These are phyloP conservation scores for Neurospora sp. DNA, from an alignment of 2,329 filamentous ascomycete species.

Conservation along the genomic window DNA sequence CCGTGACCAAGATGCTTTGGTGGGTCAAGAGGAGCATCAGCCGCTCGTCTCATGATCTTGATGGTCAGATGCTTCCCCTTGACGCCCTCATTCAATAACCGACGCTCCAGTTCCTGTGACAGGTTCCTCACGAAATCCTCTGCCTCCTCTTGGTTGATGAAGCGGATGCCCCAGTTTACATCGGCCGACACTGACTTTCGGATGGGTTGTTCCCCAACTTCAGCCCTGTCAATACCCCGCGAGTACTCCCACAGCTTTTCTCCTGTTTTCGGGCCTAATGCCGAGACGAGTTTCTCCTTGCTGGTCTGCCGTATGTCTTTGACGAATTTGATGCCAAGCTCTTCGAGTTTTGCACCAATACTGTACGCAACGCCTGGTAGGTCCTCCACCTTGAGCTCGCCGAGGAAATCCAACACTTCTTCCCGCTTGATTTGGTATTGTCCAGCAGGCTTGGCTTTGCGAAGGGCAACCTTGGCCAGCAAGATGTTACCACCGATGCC, in stretches of 20 bases:
- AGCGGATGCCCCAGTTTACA: conserved; percentile 96
- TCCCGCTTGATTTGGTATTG: conserved; percentile 83
- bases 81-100: conserved; percentile 73
- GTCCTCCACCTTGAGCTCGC: conserved; percentile 65
- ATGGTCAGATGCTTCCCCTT: conserved; percentile 83
- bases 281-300: conserved; percentile 63
- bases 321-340: conserved; percentile 72
- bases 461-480: conserved; percentile 79
- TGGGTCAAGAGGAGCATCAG: conserved; percentile 82
- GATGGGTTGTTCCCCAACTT: conserved; percentile 76
- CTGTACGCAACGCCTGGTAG: conserved; percentile 90
- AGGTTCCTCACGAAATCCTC: conserved; percentile 85
- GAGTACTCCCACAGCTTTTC: conserved; percentile 86
- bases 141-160: conserved; percentile 82
- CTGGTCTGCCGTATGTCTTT: conserved; percentile 71
- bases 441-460: conserved; percentile 88
- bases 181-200: conserved; percentile 95
- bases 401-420: conserved; percentile 66
- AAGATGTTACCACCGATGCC: conserved; percentile 88
- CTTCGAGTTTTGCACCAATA: conserved; percentile 78
- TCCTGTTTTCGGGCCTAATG: conserved; percentile 84
- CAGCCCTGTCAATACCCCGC: conserved; percentile 73
- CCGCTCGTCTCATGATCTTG: conserved; percentile 84
- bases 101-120: conserved; percentile 72
- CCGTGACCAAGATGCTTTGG: conserved; percentile 91